Evolutionary conservation across 2,329 filamentous ascomycete genomes (phyloP).

Genomic region (Monosporascus sp.): DNA sequence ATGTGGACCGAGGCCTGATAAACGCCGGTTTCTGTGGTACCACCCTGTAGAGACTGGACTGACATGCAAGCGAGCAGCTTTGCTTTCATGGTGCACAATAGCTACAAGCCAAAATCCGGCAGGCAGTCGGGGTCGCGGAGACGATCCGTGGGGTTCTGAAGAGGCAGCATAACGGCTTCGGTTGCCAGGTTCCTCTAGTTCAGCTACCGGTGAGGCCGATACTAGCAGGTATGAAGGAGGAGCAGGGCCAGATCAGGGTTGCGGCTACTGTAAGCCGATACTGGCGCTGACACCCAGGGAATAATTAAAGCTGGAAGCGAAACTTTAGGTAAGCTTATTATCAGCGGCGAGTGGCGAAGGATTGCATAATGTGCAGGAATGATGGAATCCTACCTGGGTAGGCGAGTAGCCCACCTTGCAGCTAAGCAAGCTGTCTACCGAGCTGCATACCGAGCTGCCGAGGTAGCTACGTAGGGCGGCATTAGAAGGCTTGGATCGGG

Average conservation of each 20-base stretch:
- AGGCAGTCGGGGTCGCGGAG: not conserved
- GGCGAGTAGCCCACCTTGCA: not conserved
- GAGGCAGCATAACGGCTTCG: no score
- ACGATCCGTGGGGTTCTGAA: not conserved
- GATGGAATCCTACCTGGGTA: not conserved
- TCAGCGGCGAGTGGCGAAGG: not conserved
- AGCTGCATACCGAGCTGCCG: no score
- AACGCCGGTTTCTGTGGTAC: not conserved
- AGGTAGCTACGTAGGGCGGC: not conserved
- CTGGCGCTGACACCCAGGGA: not conserved
- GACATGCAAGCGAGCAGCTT: not conserved
- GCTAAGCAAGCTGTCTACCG: not conserved
- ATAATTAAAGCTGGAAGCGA: not conserved
- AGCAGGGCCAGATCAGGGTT: not conserved
- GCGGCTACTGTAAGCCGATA: no score
- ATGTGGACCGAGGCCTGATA: not conserved
- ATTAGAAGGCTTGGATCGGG: slow-evolving; percentile 10
- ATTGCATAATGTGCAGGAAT: not conserved
- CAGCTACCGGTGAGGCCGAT: not conserved
- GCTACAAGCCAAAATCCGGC: not conserved
- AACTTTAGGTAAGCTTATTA: not conserved
- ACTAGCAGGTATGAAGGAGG: not conserved
- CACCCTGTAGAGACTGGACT: not conserved
- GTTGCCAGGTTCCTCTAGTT: not conserved
- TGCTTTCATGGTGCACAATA: not conserved